Conservation (phyloP, 495 filamentous ascomycete species). For the Lophiotrema nucula region DNA sequence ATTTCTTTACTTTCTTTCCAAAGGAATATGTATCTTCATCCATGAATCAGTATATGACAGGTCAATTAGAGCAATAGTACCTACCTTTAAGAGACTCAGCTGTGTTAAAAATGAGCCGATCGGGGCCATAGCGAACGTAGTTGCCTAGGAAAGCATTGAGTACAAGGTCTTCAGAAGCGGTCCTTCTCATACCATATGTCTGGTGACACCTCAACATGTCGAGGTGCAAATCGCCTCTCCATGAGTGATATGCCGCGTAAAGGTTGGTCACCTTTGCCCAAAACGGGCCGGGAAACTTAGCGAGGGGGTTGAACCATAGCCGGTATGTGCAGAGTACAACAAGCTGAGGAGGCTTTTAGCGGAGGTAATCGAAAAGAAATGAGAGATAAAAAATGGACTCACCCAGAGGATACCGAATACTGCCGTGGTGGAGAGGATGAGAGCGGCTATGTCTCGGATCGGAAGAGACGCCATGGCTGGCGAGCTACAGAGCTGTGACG, state of each 20-base stretch:
- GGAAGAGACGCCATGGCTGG: neutral
- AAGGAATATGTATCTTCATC: slow-evolving; percentile 11
- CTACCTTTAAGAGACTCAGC: slow-evolving; percentile 1
- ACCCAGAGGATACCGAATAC: neutral
- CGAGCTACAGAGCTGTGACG: neutral
- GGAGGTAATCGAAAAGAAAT: no score
- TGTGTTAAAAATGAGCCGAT: slow-evolving; percentile 28
- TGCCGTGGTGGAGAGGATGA: neutral
- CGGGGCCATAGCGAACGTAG: slow-evolving; percentile 27
- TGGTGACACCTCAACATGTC: slow-evolving; percentile 6
- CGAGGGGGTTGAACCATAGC: slow-evolving; percentile 12
- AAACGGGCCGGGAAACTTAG: slow-evolving; percentile 23
- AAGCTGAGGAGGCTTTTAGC: neutral
- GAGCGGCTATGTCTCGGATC: neutral
- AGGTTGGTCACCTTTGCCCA: slow-evolving; percentile 8
- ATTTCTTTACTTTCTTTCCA: slow-evolving; percentile 6
- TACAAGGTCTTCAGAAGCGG: neutral
- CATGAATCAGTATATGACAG: neutral
- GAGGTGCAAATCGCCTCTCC: slow-evolving; percentile 3
- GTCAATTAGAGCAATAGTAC: neutral
- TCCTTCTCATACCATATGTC: slow-evolving; percentile 11
- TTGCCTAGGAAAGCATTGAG: neutral
- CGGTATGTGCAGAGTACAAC: slow-evolving; percentile 9
- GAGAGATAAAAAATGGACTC: neutral
- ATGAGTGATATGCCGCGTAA: slow-evolving; percentile 11